Percentiles rank a stretch among this genome's conserved stretches.
These are phyloP conservation scores for Ophiostoma ulmi DNA, from an alignment of 2,329 filamentous ascomycete species.

Conservation along the genomic window DNA sequence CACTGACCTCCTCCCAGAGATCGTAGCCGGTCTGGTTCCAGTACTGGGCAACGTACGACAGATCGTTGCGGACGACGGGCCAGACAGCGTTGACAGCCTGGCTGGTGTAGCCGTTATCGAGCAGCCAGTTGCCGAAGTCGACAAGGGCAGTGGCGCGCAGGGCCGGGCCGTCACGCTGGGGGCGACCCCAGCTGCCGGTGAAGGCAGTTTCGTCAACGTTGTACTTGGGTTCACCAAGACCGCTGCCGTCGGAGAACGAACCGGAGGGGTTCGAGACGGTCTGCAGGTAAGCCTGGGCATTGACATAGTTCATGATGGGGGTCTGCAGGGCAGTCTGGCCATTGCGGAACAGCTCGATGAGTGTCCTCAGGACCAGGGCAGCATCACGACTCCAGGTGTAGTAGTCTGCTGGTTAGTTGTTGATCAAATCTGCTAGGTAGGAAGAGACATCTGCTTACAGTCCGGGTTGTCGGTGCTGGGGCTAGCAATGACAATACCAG, in stretches of 20 bases:
- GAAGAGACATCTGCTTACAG: constrained; percentile 41
- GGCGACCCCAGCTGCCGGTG: constrained; percentile 66
- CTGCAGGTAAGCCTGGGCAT: constrained; percentile 61
- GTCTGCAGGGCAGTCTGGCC: constrained; percentile 44
- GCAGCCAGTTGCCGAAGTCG: constrained; percentile 65
- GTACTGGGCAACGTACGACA: constrained; percentile 69
- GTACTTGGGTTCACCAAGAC: constrained; percentile 70
- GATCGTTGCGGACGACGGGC: constrained; percentile 71
- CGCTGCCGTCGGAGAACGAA: constrained; percentile 45
- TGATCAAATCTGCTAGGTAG: neutral
- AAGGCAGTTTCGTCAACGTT: constrained; percentile 59
- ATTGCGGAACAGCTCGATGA: constrained; percentile 61
- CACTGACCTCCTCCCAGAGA: constrained; percentile 76
- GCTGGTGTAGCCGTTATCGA: constrained; percentile 54
- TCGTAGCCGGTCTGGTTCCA: constrained; percentile 66
- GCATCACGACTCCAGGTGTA: constrained; percentile 76
- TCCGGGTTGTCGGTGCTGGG: constrained; percentile 51
- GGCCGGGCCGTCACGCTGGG: constrained; percentile 74
- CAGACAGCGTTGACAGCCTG: constrained; percentile 56
- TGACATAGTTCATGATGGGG: constrained; percentile 63
- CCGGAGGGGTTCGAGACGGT: constrained; percentile 66
- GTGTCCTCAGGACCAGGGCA: constrained; percentile 62
- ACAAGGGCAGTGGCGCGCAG: constrained; percentile 70
- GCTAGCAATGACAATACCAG: constrained; percentile 53
- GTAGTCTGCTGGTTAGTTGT: constrained; percentile 42